A percentile compares a stretch with the other conserved stretches of the same genome.
Conservation (phyloP, 257 asterid species). For the Vinca minor region DNA sequence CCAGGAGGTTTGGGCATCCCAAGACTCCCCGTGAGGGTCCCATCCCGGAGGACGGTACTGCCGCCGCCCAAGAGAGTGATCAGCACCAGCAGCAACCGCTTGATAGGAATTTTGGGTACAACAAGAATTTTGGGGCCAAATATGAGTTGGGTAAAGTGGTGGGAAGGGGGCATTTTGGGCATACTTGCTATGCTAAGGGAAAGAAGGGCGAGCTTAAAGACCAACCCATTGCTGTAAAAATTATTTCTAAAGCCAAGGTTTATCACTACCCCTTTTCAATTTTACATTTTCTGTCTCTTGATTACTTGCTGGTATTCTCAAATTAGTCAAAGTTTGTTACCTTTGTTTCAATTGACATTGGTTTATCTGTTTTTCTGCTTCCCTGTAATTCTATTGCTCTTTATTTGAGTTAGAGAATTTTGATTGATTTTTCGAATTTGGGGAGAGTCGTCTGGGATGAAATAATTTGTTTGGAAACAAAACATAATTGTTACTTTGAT, state of each 20-base stretch:
- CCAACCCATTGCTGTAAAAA: constrained; percentile 77
- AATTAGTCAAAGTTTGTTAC: background rate
- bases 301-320: background rate
- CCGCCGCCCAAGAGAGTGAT: constrained; percentile 25
- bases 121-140: constrained; percentile 77
- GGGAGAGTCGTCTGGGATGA: background rate
- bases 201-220: constrained; percentile 78
- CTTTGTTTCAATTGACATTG: background rate
- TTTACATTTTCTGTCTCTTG: background rate
- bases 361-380: background rate
- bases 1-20: constrained; percentile 58
- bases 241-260: constrained; percentile 92
- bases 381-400: background rate
- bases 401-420: background rate
- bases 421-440: background rate
- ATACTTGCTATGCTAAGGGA: constrained; percentile 75
- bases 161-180: constrained; percentile 96
- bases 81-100: constrained; percentile 38
- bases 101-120: constrained; percentile 80
- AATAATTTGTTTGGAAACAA: background rate
- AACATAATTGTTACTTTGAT: background rate
- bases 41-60: constrained; percentile 62
- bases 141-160: constrained; percentile 92
- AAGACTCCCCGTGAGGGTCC: constrained; percentile 63
- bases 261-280: background rate